A percentile compares a stretch with the other conserved stretches of the same genome.
Evolutionary conservation across 768 basidiomycete species (phyloP).

Genomic region (Rhodotorula diobovata): DNA sequence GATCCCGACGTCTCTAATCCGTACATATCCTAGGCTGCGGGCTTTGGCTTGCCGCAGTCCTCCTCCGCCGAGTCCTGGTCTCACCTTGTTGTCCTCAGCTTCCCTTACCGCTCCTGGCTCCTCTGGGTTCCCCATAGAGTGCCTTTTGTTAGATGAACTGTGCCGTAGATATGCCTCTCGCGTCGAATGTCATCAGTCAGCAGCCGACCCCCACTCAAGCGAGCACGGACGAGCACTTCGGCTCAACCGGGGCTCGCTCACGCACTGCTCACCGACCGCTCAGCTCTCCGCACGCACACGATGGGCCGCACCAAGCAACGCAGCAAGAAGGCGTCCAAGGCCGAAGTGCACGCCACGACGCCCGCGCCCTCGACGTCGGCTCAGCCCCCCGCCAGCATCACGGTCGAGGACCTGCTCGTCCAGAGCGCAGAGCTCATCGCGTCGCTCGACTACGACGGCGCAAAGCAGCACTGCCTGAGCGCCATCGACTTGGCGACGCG

Average conservation of each 20-base stretch:
- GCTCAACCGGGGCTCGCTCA: no score
- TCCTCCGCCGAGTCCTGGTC: no score
- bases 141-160: no score
- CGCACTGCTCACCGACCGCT: neutral
- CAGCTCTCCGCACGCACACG: neutral
- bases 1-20: constrained; percentile 30
- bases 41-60: no score
- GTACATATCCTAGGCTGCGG: constrained; percentile 12
- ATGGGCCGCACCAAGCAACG: constrained; percentile 7
- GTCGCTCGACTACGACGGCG: constrained; percentile 32
- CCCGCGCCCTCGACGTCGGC: constrained; percentile 4
- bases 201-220: neutral
- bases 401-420: constrained; percentile 36
- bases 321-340: neutral
- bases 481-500: constrained; percentile 32
- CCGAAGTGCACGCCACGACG: neutral
- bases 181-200: no score
- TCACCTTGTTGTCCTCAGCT: neutral
- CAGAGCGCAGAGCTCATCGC: constrained; percentile 35
- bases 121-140: neutral
- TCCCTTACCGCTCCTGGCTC: no score
- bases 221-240: neutral
- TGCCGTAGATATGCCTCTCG: no score
- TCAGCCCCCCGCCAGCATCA: constrained; percentile 5
- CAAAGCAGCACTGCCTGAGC: constrained; percentile 27